Evolutionary conservation across 192 early-diverging fungal species (phyloP).

Genomic region (Chytriomyces sp.): DNA sequence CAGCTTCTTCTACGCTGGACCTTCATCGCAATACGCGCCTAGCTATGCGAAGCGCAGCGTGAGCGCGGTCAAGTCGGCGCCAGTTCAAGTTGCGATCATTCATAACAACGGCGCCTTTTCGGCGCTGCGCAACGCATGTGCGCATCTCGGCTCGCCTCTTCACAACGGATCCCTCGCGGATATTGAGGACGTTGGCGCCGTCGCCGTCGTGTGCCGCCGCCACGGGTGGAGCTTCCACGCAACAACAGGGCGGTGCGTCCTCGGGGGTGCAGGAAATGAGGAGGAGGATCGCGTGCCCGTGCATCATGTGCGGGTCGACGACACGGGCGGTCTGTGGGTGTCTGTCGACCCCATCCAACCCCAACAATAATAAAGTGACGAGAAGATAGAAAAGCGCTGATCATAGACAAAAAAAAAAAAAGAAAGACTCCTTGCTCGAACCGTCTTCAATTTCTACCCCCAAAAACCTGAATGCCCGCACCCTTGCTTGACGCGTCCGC

Average conservation of each 20-base stretch:
- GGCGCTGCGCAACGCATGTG: not conserved
- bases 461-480: not conserved
- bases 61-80: not conserved
- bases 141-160: not conserved
- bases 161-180: not conserved
- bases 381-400: not conserved
- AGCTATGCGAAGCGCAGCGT: not conserved
- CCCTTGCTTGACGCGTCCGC: conserved; percentile 6
- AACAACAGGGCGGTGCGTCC: not conserved
- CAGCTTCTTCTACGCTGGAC: not conserved
- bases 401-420: not conserved
- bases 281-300: not conserved
- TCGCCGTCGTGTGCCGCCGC: not conserved
- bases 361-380: not conserved
- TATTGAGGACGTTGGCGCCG: not conserved
- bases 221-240: not conserved
- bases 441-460: not conserved
- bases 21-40: not conserved
- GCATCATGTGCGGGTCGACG: not conserved
- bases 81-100: not conserved
- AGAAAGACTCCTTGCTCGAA: not conserved
- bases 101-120: not conserved
- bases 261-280: too few relatives aligned
- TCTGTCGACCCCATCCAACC: not conserved
- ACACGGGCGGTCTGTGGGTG: not conserved